Base-by-base conservation (phyloP, 2,329 filamentous ascomycete species). In the Stagonosporopsis tanaceti region DNA sequence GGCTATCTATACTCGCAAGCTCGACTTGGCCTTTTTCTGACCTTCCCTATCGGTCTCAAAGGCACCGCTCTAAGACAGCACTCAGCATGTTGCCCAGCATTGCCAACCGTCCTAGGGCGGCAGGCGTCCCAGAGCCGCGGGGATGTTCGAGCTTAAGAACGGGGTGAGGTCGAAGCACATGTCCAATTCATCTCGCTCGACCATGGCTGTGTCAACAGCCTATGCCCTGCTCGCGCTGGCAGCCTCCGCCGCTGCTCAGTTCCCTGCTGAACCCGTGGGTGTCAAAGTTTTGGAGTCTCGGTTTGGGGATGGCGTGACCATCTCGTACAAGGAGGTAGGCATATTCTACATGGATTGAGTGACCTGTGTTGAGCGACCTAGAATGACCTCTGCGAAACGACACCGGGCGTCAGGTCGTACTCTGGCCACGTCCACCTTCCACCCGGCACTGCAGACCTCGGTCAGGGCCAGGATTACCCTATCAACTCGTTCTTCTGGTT, bases 361-460 rank as follows among this genome's bases (percentile, higher is more conserved):
- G 20, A 46, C 20, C 6, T 15, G 8, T 8, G 30, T 32, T 46
- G 44, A 46, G 17, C 12, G 42, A 50, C 8, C 17, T 41, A 65
- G 60, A 66, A 68, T 14, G 82, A 82, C 6, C 82, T 84, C 56
- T 84, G 82, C 64, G 82, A 85, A 72, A 81, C 79, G 1, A 82
- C 80, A 3, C 80, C 80, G 1, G 78, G 78, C 20, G 82, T 85
- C 37, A 84, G 84, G 50, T 82, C 79, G 4, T 85, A 80, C 63
- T 79, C 81, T 9, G 81, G 83, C 44, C 84, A 84, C 63, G 77
- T 83, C 9, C 55, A 64, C 38, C 59, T 66, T 9, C 65, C 65
- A 8, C 57, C 58, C 9, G 53, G 62, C 27, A 63, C 66, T 14
- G 60, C 60, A 34, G 60, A 66, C 38, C 48, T 63, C 9, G 67